A percentile compares a stretch with the other conserved stretches of the same genome.
Conservation (phyloP, 2,329 filamentous ascomycete genomes). For the Aureobasidium subglaciale region DNA sequence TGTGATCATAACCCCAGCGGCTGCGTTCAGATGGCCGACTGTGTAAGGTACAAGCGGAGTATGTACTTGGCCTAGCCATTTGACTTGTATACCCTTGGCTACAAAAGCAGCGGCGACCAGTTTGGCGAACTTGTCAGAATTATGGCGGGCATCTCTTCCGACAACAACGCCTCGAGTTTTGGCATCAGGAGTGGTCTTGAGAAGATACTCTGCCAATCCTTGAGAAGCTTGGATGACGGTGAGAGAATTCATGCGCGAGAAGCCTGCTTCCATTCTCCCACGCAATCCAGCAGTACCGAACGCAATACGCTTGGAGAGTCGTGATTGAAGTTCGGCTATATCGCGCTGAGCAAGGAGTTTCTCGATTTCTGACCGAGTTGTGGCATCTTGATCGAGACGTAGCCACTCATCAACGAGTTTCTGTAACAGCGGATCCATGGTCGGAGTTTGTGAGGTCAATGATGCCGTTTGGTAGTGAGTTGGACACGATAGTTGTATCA, state of each 20-base stretch:
- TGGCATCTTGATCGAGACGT: conserved; percentile 49
- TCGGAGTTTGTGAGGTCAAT: neutral
- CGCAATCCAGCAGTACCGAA: conserved; percentile 58
- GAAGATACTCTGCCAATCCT: conserved; percentile 55
- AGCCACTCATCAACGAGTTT: conserved; percentile 50
- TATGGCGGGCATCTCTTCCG: conserved; percentile 56
- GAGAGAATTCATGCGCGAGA: conserved; percentile 39
- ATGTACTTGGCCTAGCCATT: conserved; percentile 51
- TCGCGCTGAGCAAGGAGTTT: conserved; percentile 40
- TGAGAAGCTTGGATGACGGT: conserved; percentile 50
- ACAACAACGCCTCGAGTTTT: conserved; percentile 49
- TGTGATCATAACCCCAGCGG: conserved; percentile 59
- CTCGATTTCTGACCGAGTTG: conserved; percentile 49
- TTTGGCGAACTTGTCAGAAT: conserved; percentile 54
- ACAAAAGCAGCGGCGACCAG: conserved; percentile 55
- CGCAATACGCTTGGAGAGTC: conserved; percentile 49
- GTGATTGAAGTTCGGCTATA: conserved; percentile 43
- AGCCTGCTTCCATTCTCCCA: conserved; percentile 59
- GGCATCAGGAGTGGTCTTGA: conserved; percentile 33
- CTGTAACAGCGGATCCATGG: conserved; percentile 23
- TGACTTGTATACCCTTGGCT: conserved; percentile 51
- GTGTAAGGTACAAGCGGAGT: conserved; percentile 59
- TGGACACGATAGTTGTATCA: neutral
- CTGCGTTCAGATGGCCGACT: conserved; percentile 46
- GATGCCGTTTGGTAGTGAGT: neutral